Evolutionary conservation across 1,139 yeast species (phyloP).

Genomic region (Saccharomyces hybrid): DNA sequence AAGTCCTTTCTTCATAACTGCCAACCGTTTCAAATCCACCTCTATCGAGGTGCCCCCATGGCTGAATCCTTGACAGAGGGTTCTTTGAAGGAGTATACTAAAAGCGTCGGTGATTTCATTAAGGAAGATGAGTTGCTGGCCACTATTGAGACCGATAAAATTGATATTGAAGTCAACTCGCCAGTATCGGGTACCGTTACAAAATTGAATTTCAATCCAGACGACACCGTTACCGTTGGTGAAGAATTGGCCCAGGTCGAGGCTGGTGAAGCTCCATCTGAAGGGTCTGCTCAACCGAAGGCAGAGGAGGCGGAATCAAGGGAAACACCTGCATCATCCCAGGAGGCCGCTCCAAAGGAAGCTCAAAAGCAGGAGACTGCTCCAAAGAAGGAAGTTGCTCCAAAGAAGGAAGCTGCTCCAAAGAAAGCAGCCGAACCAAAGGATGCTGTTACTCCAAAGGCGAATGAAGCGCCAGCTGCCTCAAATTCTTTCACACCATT

Average conservation of each 20-base stretch:
- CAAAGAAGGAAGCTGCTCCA: slow-evolving; percentile 11
- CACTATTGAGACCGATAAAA: slow-evolving; percentile 96
- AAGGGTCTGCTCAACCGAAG: slow-evolving; percentile 43
- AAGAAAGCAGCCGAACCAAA: slow-evolving; percentile 21
- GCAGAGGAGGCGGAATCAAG: slow-evolving; percentile 31
- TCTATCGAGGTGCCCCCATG: slow-evolving; percentile 90
- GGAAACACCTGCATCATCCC: slow-evolving; percentile 27
- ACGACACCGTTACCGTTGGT: slow-evolving; percentile 93
- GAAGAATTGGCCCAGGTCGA: slow-evolving; percentile 86
- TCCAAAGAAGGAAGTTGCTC: slow-evolving; percentile 15
- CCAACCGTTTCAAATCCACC: slow-evolving; percentile 31
- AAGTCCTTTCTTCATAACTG: neutral
- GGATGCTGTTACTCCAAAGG: slow-evolving; percentile 24
- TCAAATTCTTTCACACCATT: slow-evolving; percentile 48
- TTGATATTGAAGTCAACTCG: slow-evolving; percentile 93
- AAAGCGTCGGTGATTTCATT: slow-evolving; percentile 83
- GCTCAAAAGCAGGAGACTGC: slow-evolving; percentile 12
- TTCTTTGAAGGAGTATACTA: slow-evolving; percentile 71
- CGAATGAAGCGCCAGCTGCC: slow-evolving; percentile 35
- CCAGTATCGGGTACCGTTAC: slow-evolving; percentile 88
- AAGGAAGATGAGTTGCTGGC: slow-evolving; percentile 86
- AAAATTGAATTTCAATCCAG: slow-evolving; percentile 75
- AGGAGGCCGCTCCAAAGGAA: slow-evolving; percentile 21
- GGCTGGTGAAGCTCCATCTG: slow-evolving; percentile 79
- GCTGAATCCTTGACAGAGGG: slow-evolving; percentile 99